Evolutionary conservation across 2,329 filamentous ascomycete species (phyloP), one percentile per base, ranked within the genome.

Genomic region (Macrophomina pseudophaseolina): DNA sequence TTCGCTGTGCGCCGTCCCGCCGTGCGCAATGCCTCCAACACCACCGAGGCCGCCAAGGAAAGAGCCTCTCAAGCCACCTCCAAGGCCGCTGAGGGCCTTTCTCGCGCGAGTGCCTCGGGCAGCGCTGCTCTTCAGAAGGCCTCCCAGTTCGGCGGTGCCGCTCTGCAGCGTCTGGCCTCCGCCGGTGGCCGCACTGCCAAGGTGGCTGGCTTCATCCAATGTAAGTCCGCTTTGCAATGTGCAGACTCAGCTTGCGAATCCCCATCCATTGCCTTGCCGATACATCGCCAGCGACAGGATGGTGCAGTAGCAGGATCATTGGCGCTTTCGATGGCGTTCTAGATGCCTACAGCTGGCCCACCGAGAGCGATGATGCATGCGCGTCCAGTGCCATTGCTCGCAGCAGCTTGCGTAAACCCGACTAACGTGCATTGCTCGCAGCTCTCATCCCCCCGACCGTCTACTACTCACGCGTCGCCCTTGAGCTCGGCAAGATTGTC

Each of bases 381-480:
- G 60, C 46, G 42, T 52, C 60, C 35, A 18, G 40, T 58, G 33
- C 32, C 23, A 49, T 40, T 54, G 38, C 52, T 54, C 38, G 28
- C 7, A 11, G 12, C 14, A 14, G 48, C 51, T 38, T 49, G 48
- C 51, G 49, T 65, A 33, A 35, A 30, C 58, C 58, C 76, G 67
- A 74, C 71, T 65, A 3, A 60, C 23, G 18, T 65, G 35, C 40
- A 9, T 40, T 48, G 40, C 58, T 40, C 72, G 67, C 77, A 97
- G 94, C 89, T 80, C 86, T 95, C 84, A 88, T 94, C 73, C 95
- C 95, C 73, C 89, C 90, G 69, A 90, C 93, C 70, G 78, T 96
- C 78, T 97, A 97, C 88, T 99, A 98, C 86, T 89, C 90, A 76
- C 91, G 89, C 80, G 94, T 98, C 77, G 91, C 86, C 74, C 83